Percentiles rank a stretch among this genome's conserved stretches.
Evolutionary conservation across 495 filamentous ascomycete genomes (phyloP).

Genomic region (Sphaerosporella brunnea): DNA sequence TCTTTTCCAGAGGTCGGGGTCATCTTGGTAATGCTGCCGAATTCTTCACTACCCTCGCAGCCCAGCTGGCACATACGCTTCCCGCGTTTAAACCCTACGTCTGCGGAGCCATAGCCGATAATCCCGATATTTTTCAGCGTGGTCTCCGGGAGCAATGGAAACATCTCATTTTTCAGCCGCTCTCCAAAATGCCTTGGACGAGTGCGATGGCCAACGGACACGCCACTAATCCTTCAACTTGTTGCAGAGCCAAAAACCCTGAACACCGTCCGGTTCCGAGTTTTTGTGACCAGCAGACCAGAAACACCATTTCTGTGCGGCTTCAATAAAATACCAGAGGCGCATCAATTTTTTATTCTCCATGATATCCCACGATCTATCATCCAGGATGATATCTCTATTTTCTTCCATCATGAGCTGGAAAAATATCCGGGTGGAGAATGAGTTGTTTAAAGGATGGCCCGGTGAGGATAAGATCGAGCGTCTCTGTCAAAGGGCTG

Average conservation of each 20-base stretch:
- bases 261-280: constrained; percentile 13
- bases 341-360: constrained; percentile 13
- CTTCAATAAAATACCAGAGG: constrained; percentile 12
- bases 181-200: constrained; percentile 25
- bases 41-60: too few species aligned
- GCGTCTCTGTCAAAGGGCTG: constrained; percentile 8
- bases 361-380: constrained; percentile 7
- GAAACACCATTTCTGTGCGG: constrained; percentile 22
- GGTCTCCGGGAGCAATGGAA: too few species aligned
- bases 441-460: not conserved
- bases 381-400: not conserved
- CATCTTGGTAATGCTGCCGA: too few species aligned
- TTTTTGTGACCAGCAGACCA: constrained; percentile 29
- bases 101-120: too few species aligned
- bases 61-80: too few species aligned
- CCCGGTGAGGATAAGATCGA: constrained; percentile 7
- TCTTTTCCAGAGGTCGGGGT: too few species aligned
- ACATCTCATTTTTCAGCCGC: constrained; percentile 12
- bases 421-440: not conserved
- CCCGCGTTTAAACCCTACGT: too few species aligned
- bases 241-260: constrained; percentile 16
- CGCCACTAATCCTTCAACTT: constrained; percentile 20
- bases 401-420: constrained; percentile 1
- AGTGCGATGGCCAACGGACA: constrained; percentile 24
- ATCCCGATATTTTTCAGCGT: too few species aligned